Base-by-base conservation (phyloP, 805 yeast genomes). In the Metschnikowia lachancei region DNA sequence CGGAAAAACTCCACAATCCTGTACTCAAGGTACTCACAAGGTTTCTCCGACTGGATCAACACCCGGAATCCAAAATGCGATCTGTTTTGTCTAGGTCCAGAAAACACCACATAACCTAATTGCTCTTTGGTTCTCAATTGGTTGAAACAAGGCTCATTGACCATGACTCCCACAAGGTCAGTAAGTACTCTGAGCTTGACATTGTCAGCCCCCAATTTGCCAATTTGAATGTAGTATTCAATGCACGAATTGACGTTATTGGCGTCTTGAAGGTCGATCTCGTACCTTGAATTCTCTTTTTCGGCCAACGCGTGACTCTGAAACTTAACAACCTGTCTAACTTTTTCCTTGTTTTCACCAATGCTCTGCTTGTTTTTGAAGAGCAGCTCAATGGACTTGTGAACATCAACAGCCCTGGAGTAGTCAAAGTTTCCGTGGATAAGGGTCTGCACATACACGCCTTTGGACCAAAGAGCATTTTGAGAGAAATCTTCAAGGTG, bases 61-160 rank as follows among this genome's bases (percentile, higher is more conserved):
- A 94, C 66, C 57, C 94, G 75, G 54, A 82, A 77, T 12, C 92
- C 91, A 61, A 80, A 75, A 5, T 85, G 78, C 18, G 94, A 83
- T 60, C 95, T 78, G 3, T 87, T 78, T 50, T 75, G 75, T 50
- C 85, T 72, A 20, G 77, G 69, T 0, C 95, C 87, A 36, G 94
- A 82, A 61, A 88, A 89, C 0, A 92, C 99, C 52, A 92, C 90
- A 59, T 92, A 92, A 2, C 99, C 99, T 28, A 92, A 75, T 65
- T 94, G 98, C 67, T 92, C 98, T 57, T 88, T 85, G 6, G 99
- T 92, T 65, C 99, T 79, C 47, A 92, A 75, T 52, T 86, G 86
- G 60, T 88, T 84, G 66, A 92, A 94, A 47, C 92, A 86, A 4
- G 97, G 97, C 62, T 92, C 97, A 54, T 78, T 81, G 41, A 85